Evolutionary conservation across 1,139 yeast genomes (phyloP).

Genomic region (Williopsis jadinii): DNA sequence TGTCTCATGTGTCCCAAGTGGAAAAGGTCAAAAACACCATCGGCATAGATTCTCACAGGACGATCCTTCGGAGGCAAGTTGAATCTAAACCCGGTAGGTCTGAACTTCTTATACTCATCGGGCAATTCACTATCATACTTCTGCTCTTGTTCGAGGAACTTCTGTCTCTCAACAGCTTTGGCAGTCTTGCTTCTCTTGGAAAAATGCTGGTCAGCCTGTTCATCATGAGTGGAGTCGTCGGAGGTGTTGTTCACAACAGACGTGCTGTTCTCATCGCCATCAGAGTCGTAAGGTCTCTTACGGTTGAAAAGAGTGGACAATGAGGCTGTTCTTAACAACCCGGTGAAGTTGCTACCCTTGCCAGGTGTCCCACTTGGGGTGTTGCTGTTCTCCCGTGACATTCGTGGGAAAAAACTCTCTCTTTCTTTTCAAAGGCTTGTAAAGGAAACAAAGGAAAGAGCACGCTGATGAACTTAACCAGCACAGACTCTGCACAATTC

Average conservation of each 20-base stretch:
- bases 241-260: conserved; percentile 3
- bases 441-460: no score
- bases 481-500: no score
- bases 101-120: conserved; percentile 54
- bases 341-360: neutral
- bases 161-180: conserved; percentile 16
- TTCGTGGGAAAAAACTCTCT: no score
- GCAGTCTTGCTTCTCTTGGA: conserved; percentile 15
- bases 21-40: conserved; percentile 94
- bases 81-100: conserved; percentile 66
- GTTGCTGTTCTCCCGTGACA: no score
- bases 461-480: no score
- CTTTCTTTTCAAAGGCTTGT: no score
- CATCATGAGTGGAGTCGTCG: conserved; percentile 4
- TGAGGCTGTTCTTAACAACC: conserved; percentile 18
- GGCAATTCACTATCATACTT: conserved; percentile 55
- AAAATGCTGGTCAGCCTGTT: conserved; percentile 2
- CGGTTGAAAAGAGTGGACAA: conserved; percentile 18
- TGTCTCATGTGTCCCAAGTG: conserved; percentile 98
- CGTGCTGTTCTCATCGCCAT: conserved; percentile 7
- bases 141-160: conserved; percentile 42
- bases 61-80: conserved; percentile 81
- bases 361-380: no score
- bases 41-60: conserved; percentile 89
- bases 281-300: conserved; percentile 18